Evolutionary conservation across 768 basidiomycete species (phyloP).

Genomic region (Suillus paluster): DNA sequence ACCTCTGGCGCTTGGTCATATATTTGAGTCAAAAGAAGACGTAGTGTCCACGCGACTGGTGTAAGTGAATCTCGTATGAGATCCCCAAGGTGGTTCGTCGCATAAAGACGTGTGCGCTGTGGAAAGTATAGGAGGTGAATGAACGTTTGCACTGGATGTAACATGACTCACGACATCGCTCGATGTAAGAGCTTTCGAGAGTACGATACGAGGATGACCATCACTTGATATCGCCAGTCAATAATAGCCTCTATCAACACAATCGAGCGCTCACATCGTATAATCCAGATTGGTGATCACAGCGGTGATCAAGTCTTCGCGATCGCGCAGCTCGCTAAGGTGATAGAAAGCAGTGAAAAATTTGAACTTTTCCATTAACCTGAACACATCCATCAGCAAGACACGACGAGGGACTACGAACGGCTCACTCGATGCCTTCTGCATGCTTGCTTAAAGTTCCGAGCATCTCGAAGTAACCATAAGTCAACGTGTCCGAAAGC

Average conservation of each 20-base stretch:
- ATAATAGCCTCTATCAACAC: slow-evolving; percentile 10
- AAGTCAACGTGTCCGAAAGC: slow-evolving; percentile 81
- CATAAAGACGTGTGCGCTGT: slow-evolving; percentile 86
- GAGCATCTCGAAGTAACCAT: slow-evolving; percentile 95
- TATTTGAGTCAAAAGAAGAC: slow-evolving; percentile 90
- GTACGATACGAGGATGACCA: slow-evolving; percentile 90
- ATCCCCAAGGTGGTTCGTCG: slow-evolving; percentile 85
- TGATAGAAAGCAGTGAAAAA: slow-evolving; percentile 97
- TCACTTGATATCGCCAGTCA: slow-evolving; percentile 60
- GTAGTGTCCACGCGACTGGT: slow-evolving; percentile 86
- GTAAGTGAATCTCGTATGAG: slow-evolving; percentile 67
- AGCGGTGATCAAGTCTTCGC: slow-evolving; percentile 90
- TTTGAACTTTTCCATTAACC: slow-evolving; percentile 88
- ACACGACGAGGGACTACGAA: background rate
- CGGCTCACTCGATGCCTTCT: slow-evolving; percentile 80
- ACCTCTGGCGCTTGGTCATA: slow-evolving; percentile 94
- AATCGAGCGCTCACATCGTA: slow-evolving; percentile 61
- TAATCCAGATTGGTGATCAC: slow-evolving; percentile 95
- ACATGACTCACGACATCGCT: slow-evolving; percentile 70
- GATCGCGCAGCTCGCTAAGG: slow-evolving; percentile 84
- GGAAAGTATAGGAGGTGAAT: slow-evolving; percentile 1
- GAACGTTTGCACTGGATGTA: background rate
- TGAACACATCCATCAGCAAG: slow-evolving; percentile 30
- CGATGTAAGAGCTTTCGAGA: slow-evolving; percentile 94
- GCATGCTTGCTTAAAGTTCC: slow-evolving; percentile 87